A percentile compares a stretch with the other conserved stretches of the same genome.
Conservation (phyloP, 106 monocot genomes). For the Dactylorhiza incarnata region DNA sequence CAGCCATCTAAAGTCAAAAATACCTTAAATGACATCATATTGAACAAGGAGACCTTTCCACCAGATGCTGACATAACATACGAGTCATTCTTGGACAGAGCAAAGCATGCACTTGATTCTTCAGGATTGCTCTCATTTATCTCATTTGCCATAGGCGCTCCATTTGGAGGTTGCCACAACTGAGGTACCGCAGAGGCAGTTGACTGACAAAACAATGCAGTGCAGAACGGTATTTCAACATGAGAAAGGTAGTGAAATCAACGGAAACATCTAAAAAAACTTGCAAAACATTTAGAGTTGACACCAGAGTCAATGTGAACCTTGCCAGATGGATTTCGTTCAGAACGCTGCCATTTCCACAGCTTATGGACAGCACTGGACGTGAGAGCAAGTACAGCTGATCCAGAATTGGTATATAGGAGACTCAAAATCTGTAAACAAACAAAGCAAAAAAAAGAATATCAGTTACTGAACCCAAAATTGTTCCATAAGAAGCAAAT, state of each 20-base stretch:
- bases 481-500: background rate
- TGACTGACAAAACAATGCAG: slow-evolving; percentile 39
- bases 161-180: slow-evolving; percentile 82
- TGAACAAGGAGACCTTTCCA: slow-evolving; percentile 76
- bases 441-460: background rate
- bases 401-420: slow-evolving; percentile 77
- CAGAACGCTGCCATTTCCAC: slow-evolving; percentile 85
- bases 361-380: slow-evolving; percentile 88
- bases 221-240: background rate
- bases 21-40: slow-evolving; percentile 31
- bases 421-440: slow-evolving; percentile 16
- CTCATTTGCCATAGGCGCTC: slow-evolving; percentile 85
- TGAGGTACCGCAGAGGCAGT: slow-evolving; percentile 69
- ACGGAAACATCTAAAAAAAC: background rate
- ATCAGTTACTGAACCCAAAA: background rate
- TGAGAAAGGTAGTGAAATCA: slow-evolving; percentile 1
- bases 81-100: slow-evolving; percentile 90
- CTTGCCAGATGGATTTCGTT: slow-evolving; percentile 65
- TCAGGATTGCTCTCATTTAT: slow-evolving; percentile 62
- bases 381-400: slow-evolving; percentile 74
- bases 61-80: slow-evolving; percentile 98
- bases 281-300: background rate
- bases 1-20: background rate
- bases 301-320: slow-evolving; percentile 22
- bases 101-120: slow-evolving; percentile 82